phyloP scores from a whole-genome alignment of 768 basidiomycete genomes.

The Lactarius tabidus region DNA sequence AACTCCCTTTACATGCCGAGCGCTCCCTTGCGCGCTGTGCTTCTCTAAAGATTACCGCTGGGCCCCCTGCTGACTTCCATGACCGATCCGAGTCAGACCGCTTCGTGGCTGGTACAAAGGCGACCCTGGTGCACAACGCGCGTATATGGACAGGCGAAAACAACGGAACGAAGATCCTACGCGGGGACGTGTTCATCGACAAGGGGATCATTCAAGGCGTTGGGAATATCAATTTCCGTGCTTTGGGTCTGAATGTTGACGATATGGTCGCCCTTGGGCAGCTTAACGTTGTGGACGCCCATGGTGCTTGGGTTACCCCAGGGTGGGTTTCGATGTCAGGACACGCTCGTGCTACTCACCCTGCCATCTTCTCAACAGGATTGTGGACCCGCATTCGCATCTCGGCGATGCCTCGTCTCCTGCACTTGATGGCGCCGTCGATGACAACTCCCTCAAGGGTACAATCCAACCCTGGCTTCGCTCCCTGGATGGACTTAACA shows the following conservation, averaged over 20 bases:
- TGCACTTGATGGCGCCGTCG: constrained; percentile 32
- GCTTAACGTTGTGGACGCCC: constrained; percentile 52
- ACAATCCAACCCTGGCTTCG: constrained; percentile 67
- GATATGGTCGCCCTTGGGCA: constrained; percentile 14
- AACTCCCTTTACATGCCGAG: constrained; percentile 16
- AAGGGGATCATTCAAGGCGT: constrained; percentile 62
- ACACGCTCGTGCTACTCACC: neutral
- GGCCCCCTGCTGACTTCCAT: constrained; percentile 45
- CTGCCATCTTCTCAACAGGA: constrained; percentile 24
- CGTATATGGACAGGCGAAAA: constrained; percentile 78
- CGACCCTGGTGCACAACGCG: constrained; percentile 67
- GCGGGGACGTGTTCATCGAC: constrained; percentile 65
- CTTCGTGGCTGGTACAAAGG: constrained; percentile 56
- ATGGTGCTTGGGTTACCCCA: constrained; percentile 78
- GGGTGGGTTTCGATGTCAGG: constrained; percentile 35
- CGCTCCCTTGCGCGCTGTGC: constrained; percentile 35
- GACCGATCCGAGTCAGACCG: constrained; percentile 57
- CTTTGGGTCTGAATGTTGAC: constrained; percentile 25
- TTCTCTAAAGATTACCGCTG: constrained; percentile 39
- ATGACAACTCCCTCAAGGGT: constrained; percentile 41
- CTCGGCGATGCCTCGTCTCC: constrained; percentile 37
- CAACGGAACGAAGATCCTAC: constrained; percentile 62
- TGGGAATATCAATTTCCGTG: constrained; percentile 39
- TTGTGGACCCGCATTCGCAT: constrained; percentile 49
- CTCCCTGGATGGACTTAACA: constrained; percentile 75